phyloP scores from a whole-genome alignment of 495 filamentous ascomycete species.

The Aspergillus coremiiformis region DNA sequence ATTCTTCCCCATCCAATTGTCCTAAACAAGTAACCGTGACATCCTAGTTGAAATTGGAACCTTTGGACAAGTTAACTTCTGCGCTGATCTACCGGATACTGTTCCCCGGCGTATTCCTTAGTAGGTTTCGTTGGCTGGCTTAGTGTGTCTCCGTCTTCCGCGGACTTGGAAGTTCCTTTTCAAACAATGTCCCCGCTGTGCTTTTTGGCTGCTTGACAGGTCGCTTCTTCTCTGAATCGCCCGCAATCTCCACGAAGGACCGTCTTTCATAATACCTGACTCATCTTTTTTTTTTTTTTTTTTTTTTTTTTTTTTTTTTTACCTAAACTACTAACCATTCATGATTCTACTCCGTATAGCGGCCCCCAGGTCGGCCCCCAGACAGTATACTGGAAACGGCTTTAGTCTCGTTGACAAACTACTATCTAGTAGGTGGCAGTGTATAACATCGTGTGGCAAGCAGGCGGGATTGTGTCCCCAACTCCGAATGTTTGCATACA shows the following conservation, averaged over 20 bases:
- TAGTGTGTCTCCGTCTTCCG: constrained; percentile 10
- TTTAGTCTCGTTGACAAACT: too few relatives aligned
- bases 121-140: constrained; percentile 2
- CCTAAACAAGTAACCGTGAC: neutral
- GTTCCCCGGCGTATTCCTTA: constrained; percentile 13
- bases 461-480: neutral
- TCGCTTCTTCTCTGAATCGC: neutral
- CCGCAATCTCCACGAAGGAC: neutral
- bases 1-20: constrained; percentile 1
- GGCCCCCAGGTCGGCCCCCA: too few relatives aligned
- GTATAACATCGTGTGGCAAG: neutral
- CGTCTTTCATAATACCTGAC: neutral
- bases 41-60: constrained; percentile 12
- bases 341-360: too few relatives aligned
- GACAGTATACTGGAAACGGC: too few relatives aligned
- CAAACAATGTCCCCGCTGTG: constrained; percentile 4
- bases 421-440: neutral
- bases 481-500: constrained; percentile 11
- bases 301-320: too few relatives aligned
- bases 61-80: constrained; percentile 12
- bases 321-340: too few relatives aligned
- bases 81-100: constrained; percentile 20
- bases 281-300: too few relatives aligned
- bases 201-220: constrained; percentile 5
- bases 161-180: constrained; percentile 3